Percentiles rank a stretch among this genome's conserved stretches.
These are phyloP conservation scores for Calonectria henricotiae DNA, from an alignment of 2,329 filamentous ascomycete species.

Conservation along the genomic window DNA sequence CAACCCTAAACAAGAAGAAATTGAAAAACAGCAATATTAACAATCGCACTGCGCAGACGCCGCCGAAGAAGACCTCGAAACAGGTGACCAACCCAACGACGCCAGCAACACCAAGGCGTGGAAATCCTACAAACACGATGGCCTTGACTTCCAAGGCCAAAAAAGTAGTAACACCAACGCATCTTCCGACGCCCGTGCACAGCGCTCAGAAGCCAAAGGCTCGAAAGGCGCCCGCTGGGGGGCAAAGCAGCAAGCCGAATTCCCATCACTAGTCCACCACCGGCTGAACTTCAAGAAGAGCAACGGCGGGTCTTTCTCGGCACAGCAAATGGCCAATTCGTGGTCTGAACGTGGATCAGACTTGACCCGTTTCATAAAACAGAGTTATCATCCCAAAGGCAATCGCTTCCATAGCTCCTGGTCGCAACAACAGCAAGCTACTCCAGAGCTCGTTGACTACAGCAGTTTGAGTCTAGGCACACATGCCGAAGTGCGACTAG, in stretches of 20 bases:
- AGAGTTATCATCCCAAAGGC: constrained; percentile 35
- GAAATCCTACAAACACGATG: constrained; percentile 39
- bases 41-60: constrained; percentile 54
- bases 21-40: constrained; percentile 55
- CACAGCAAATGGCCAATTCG: neutral
- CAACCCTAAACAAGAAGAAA: constrained; percentile 50
- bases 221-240: constrained; percentile 16
- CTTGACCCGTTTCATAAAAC: constrained; percentile 42
- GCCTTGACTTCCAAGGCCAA: constrained; percentile 51
- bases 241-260: constrained; percentile 29
- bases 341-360: neutral
- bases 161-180: constrained; percentile 19
- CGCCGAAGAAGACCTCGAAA: constrained; percentile 49
- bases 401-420: neutral
- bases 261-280: constrained; percentile 16
- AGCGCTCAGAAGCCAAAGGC: constrained; percentile 37
- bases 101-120: constrained; percentile 43
- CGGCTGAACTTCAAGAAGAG: constrained; percentile 18
- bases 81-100: constrained; percentile 38
- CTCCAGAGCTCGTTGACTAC: constrained; percentile 31
- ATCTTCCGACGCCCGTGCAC: constrained; percentile 34
- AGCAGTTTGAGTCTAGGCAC: constrained; percentile 68
- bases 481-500: constrained; percentile 75
- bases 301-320: constrained; percentile 16
- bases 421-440: constrained; percentile 9